Base-by-base conservation (phyloP, 371 early-diverging fungal genomes). In the Actinomucor elegans region DNA sequence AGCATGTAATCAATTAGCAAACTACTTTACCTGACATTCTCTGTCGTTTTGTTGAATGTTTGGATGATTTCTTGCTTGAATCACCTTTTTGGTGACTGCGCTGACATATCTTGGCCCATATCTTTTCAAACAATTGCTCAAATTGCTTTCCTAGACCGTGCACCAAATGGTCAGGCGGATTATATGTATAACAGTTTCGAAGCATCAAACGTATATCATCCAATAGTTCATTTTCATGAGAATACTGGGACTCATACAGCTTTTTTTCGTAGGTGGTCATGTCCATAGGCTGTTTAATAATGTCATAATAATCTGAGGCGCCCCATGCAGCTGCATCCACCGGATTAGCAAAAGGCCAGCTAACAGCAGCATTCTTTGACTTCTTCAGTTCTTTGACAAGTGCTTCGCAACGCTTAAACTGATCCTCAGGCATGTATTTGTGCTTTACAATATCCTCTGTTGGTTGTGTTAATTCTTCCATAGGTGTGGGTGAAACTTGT, bases 211-310 rank as follows among this genome's bases (percentile, higher is more conserved):
- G 55, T 5, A 88, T 71, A 50, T 89, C 90, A 0, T 68, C 72
- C n/a, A 68, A 71, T 50, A 88, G 80, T 15, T 73, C 73, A 1
- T 71, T 67, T 38, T 76, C 63, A 11, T 41, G 48, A 0, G 56
- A 15, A 49, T 90, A 89, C 50, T 64, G 33, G 33, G 53, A 52
- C 0, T 52, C 48, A 6, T 91, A 90, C 2, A 98, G 64, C 43
- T 91, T 93, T 42, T 66, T 71, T 51, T 84, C 84, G 31, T 98
- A 85, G 0, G 99, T 99, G 14, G 83, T 75, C 46, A 98, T 58
- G 58, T 99, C 99, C 99, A 99, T 99, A 7, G 99, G 99, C 24
- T 86, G 50, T 59, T 91, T 94, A 61, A 99, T 88, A 35, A 98
- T 81, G 1, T 86, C 82, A 31, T 80, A 81, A 69, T 99, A 99